These are phyloP conservation scores for Zalerion maritima DNA, from an alignment of 495 filamentous ascomycete species.

Conservation along the genomic window DNA sequence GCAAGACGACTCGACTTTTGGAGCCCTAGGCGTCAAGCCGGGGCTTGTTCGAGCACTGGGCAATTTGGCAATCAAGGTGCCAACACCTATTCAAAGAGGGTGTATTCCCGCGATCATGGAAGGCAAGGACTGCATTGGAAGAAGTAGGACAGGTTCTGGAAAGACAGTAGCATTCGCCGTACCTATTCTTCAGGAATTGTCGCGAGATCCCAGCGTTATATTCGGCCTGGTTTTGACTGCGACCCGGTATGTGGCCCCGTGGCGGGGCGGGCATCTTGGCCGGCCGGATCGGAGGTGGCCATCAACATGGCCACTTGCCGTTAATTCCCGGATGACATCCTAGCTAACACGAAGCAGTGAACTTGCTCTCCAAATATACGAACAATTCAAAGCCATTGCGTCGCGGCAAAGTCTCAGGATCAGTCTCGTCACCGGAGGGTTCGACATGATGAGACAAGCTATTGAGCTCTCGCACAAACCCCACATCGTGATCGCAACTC, in stretches of 20 bases:
- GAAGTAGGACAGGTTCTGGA: conserved; percentile 89
- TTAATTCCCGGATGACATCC: too few species aligned
- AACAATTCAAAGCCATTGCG: conserved; percentile 86
- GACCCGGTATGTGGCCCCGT: conserved; percentile 46
- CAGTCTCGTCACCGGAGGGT: conserved; percentile 75
- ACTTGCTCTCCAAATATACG: conserved; percentile 86
- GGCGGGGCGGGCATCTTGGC: too few species aligned
- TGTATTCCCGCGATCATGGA: conserved; percentile 85
- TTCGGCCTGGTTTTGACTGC: conserved; percentile 83
- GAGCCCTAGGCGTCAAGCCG: conserved; percentile 56
- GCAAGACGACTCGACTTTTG: conserved; percentile 58
- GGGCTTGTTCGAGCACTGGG: conserved; percentile 81
- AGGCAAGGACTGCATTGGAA: conserved; percentile 86
- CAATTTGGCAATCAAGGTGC: conserved; percentile 75
- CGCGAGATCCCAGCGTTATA: conserved; percentile 79
- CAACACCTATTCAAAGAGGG: conserved; percentile 81
- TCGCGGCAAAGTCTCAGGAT: conserved; percentile 73
- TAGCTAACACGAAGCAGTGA: conserved; percentile 38
- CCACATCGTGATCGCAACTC: conserved; percentile 88
- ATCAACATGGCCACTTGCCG: too few species aligned
- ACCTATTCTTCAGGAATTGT: conserved; percentile 87
- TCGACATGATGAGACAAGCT: conserved; percentile 85
- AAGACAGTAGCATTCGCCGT: conserved; percentile 96
- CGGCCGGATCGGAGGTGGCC: too few species aligned
- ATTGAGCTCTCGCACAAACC: conserved; percentile 65